These are phyloP conservation scores for Populus hybrid DNA, from an alignment of 441 rosid genomes.

Conservation along the genomic window DNA sequence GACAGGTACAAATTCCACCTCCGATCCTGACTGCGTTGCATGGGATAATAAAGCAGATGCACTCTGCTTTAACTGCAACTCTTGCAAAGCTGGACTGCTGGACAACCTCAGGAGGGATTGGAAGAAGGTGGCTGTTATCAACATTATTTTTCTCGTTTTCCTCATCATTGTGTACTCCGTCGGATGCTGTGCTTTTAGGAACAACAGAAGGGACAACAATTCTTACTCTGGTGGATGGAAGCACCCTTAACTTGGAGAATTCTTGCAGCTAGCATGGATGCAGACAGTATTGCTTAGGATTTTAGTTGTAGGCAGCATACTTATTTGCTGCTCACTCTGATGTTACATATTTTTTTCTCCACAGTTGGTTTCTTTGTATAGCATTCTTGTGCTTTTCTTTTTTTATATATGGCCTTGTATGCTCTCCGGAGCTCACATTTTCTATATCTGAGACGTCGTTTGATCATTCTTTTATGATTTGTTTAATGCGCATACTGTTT, in stretches of 20 bases:
- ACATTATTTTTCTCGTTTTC: conserved; percentile 52
- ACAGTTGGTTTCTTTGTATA: conserved; percentile 2
- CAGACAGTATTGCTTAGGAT: background rate
- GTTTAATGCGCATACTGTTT: too few relatives aligned
- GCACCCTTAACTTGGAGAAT: background rate
- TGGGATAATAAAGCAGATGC: conserved; percentile 36
- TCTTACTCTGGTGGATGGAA: conserved; percentile 26
- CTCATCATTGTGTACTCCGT: conserved; percentile 59
- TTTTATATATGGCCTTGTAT: background rate
- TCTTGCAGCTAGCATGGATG: background rate
- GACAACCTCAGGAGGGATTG: conserved; percentile 63
- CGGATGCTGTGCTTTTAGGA: conserved; percentile 78
- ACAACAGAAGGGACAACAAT: conserved; percentile 52
- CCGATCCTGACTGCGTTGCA: conserved; percentile 46
- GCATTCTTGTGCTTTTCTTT: conserved; percentile 11
- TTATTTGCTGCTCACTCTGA: background rate
- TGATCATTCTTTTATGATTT: background rate
- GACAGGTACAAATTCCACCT: background rate
- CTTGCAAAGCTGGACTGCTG: conserved; percentile 86
- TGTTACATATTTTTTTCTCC: background rate
- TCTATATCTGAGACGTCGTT: background rate
- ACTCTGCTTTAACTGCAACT: conserved; percentile 67
- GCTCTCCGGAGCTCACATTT: background rate
- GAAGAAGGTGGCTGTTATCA: conserved; percentile 65
- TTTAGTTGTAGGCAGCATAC: background rate